Evolutionary conservation across 192 early-diverging fungal genomes (phyloP).

Genomic region (Coemansia sp.): DNA sequence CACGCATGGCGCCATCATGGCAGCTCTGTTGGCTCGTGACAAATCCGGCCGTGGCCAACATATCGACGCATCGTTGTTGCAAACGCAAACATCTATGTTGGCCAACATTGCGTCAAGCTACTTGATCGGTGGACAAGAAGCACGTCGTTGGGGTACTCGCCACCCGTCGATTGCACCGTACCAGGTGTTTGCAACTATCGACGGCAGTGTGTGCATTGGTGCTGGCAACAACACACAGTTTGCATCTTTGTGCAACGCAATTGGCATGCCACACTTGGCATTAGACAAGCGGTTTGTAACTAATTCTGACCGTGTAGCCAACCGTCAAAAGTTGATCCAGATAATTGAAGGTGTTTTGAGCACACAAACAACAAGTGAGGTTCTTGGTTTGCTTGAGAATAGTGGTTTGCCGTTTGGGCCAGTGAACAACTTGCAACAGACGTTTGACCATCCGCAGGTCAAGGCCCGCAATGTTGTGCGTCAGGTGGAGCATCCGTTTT

Average conservation of each 20-base stretch:
- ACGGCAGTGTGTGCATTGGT: conserved; percentile 84
- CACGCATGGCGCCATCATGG: conserved; percentile 87
- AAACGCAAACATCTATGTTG: conserved; percentile 81
- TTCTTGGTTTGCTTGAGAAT: conserved; percentile 65
- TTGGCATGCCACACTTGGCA: conserved; percentile 56
- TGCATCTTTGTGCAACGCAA: conserved; percentile 57
- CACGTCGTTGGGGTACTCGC: conserved; percentile 78
- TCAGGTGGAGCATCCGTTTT: conserved; percentile 77
- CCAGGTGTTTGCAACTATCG: conserved; percentile 74
- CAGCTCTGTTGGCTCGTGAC: conserved; percentile 71
- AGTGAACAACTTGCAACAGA: conserved; percentile 73
- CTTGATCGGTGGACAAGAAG: conserved; percentile 79
- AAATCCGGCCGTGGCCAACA: conserved; percentile 74
- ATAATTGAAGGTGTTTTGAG: conserved; percentile 59
- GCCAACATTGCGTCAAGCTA: conserved; percentile 90
- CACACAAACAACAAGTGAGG: conserved; percentile 57
- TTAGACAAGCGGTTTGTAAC: conserved; percentile 58
- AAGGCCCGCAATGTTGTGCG: conserved; percentile 69
- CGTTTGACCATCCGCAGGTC: conserved; percentile 76
- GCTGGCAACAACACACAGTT: conserved; percentile 91
- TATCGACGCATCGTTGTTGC: conserved; percentile 85
- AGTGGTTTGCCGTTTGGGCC: conserved; percentile 81
- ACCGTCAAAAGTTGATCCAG: conserved; percentile 65
- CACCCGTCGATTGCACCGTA: conserved; percentile 95
- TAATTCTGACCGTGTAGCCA: conserved; percentile 71